Base-by-base conservation (phyloP, 768 basidiomycete species). In the Neoboletus subvelutipes region DNA sequence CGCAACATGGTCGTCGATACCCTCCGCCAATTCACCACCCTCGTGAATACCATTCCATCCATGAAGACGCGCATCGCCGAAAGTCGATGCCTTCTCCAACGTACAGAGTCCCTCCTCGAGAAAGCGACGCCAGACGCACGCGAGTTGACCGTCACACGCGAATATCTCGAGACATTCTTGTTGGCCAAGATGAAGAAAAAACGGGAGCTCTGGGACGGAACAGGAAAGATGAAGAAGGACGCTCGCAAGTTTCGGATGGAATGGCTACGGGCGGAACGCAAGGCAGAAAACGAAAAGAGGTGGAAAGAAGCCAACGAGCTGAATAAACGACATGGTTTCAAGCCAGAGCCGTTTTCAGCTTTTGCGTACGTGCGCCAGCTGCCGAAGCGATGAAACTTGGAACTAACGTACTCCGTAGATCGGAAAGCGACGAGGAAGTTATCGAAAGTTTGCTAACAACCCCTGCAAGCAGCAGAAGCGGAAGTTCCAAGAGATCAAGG, bases 171-270 rank as follows among this genome's bases (percentile, higher is more conserved):
- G 49, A 52, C 50, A 1, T 53, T 62, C 41, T 36, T 68, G 13
- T 22, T 72, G n/a, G 64, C n/a, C 42, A 67, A 62, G 50, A 67
- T 72, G 68, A 72, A 71, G 54, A 39, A 60, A n/a, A 72, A 64
- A 45, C 55, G 50, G 5, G 71, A 72, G n/a, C 53, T 71, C 4
- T 73, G 65, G 64, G 72, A 72, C 33, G 71, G 72, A n/a, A 71
- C 68, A 9, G 68, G 57, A 0, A 60, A 4, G 47, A 59, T 73
- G 67, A 42, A 52, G 18, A 71, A 66, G 43, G 22, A 46, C 18
- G 39, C 53, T 4, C 57, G 68, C 41, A 72, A 71, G 43, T 11
- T 57, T 4, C 54, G 71, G 45, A 62, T 68, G 56, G 64, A 52
- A 36, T 70, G 68, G 65, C 18, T 72, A 31, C 58, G 65, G 5